Conservation (phyloP, 352 stramenopile species). For the Pythium rhizo-oryzae region DNA sequence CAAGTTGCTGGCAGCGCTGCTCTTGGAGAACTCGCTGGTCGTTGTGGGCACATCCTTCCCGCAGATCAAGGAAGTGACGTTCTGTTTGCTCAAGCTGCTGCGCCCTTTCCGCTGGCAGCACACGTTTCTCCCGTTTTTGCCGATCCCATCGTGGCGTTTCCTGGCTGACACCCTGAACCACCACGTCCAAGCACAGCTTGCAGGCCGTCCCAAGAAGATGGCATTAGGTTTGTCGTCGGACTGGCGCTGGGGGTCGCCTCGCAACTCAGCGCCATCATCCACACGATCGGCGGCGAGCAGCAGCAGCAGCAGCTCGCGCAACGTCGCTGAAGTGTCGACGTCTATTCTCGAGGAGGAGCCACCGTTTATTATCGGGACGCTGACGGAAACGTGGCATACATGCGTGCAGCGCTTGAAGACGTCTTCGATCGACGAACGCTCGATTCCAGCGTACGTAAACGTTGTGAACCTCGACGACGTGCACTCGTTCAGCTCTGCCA, state of each 20-base stretch:
- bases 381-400: constrained; percentile 69
- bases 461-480: constrained; percentile 72
- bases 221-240: constrained; percentile 61
- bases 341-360: constrained; percentile 41
- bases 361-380: constrained; percentile 68
- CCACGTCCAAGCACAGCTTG: constrained; percentile 55
- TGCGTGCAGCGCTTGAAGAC: constrained; percentile 54
- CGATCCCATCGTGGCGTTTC: constrained; percentile 73
- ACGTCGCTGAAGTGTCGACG: background rate
- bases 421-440: constrained; percentile 50
- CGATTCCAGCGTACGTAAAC: constrained; percentile 61
- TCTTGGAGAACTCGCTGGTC: constrained; percentile 80
- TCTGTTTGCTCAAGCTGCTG: constrained; percentile 71
- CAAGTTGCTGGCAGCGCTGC: constrained; percentile 66
- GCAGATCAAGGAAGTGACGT: constrained; percentile 73
- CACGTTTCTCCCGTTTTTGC: constrained; percentile 76
- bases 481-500: constrained; percentile 51
- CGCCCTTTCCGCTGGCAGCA: constrained; percentile 84
- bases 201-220: constrained; percentile 56
- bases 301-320: constrained; percentile 14
- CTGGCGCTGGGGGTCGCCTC: constrained; percentile 61
- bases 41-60: constrained; percentile 72
- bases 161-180: constrained; percentile 62
- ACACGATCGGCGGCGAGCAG: constrained; percentile 21
- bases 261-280: constrained; percentile 22